Percentiles rank a stretch among this genome's conserved stretches.
phyloP scores from a whole-genome alignment of 139 green algal genomes.

The Chlorella sorokiniana region DNA sequence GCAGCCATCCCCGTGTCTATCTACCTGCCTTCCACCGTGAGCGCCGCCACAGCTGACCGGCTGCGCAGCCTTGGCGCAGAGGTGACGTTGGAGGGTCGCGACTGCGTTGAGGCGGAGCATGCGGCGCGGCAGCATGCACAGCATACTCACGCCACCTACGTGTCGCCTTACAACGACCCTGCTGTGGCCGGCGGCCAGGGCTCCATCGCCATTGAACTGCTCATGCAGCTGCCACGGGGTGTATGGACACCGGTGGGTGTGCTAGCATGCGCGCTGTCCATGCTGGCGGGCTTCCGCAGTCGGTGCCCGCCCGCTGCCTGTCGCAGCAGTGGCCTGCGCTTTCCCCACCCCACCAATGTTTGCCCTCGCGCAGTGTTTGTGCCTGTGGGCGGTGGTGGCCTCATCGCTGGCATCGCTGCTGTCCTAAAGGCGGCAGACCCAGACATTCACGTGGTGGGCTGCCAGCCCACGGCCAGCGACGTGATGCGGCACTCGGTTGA shows the following conservation, averaged over 20 bases:
- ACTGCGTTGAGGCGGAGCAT: constrained; percentile 58
- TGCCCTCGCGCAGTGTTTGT: constrained; percentile 54
- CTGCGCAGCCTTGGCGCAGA: constrained; percentile 41
- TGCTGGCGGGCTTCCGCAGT: neutral
- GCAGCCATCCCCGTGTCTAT: constrained; percentile 19
- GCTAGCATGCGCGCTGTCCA: neutral
- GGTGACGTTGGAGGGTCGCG: constrained; percentile 37
- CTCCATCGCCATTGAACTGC: constrained; percentile 61
- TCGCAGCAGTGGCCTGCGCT: no score
- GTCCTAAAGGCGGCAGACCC: constrained; percentile 59
- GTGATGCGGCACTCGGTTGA: constrained; percentile 58
- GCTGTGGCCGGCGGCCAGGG: constrained; percentile 63
- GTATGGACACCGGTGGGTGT: neutral
- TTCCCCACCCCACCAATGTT: neutral
- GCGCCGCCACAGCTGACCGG: constrained; percentile 47
- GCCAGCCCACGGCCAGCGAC: constrained; percentile 53
- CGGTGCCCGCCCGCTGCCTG: neutral
- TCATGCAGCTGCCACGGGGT: constrained; percentile 45
- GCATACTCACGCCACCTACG: constrained; percentile 36
- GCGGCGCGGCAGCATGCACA: constrained; percentile 45
- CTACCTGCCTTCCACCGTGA: constrained; percentile 58
- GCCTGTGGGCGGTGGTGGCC: constrained; percentile 71
- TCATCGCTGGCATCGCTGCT: constrained; percentile 60
- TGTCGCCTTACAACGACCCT: constrained; percentile 69
- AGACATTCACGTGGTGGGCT: constrained; percentile 56